A percentile compares a stretch with the other conserved stretches of the same genome.
These are phyloP conservation scores for Phytophthora fragariae DNA, from an alignment of 352 stramenopile species.

Conservation along the genomic window DNA sequence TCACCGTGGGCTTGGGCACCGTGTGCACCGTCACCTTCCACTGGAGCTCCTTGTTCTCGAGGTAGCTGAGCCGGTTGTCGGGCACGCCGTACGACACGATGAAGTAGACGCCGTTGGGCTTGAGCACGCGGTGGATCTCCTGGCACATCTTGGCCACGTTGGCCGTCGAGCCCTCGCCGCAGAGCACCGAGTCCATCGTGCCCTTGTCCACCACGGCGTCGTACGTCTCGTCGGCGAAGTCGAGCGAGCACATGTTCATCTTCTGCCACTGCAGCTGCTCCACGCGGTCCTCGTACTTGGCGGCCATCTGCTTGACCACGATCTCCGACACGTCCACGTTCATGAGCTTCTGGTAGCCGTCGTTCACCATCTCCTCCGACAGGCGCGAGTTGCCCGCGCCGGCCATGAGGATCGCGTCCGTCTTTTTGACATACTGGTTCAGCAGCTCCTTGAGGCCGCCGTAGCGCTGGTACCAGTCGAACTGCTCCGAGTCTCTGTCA, in stretches of 20 bases:
- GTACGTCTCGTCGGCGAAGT: constrained; percentile 96
- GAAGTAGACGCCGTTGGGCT: constrained; percentile 95
- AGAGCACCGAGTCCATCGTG: constrained; percentile 96
- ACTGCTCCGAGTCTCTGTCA: constrained; percentile 91
- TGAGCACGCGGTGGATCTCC: constrained; percentile 94
- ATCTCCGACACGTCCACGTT: constrained; percentile 97
- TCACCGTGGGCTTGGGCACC: constrained; percentile 97
- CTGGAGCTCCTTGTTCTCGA: constrained; percentile 96
- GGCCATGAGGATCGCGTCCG: constrained; percentile 93
- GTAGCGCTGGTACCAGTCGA: constrained; percentile 96
- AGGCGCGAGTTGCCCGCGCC: constrained; percentile 94
- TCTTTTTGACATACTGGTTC: constrained; percentile 95
- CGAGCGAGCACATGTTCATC: constrained; percentile 95
- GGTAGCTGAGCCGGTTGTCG: constrained; percentile 96
- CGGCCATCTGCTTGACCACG: constrained; percentile 94
- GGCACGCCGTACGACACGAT: constrained; percentile 96
- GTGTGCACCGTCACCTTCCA: constrained; percentile 96
- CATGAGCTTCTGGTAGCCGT: constrained; percentile 95
- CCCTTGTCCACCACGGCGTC: constrained; percentile 96
- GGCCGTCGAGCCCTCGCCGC: constrained; percentile 94
- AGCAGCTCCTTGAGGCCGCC: constrained; percentile 91
- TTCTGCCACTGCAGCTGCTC: constrained; percentile 93
- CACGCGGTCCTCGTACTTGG: constrained; percentile 93
- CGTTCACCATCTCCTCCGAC: constrained; percentile 96
- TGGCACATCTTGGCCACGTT: constrained; percentile 97